Evolutionary conservation across 371 early-diverging fungal genomes (phyloP), one percentile per base, ranked within the genome.

Genomic region (Mucor sp.): DNA sequence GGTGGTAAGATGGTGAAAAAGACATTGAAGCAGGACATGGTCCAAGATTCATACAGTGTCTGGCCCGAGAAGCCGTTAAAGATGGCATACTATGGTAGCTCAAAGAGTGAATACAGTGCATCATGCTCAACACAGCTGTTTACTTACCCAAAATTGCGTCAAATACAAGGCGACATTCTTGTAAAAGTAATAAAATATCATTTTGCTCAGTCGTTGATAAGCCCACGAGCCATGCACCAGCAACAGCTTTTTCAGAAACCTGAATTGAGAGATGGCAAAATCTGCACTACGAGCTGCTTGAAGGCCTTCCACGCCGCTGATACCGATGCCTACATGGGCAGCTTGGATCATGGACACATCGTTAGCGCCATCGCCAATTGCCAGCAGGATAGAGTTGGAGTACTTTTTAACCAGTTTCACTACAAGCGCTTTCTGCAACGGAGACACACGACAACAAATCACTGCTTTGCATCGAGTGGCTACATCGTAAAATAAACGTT

Each of bases 281-380:
- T 99, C 99, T 0, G 98, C 92, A 58, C 95, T 91, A 30, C 98
- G 89, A 1, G 97, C 93, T 7, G 99, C 99, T 72, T 97, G 98
- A 44, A 96, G 85, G 19, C 99, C 99, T 76, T 99, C 99, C 66
- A 93, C 89, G 28, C 99, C 99, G 65, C 93, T 93, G 62, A 99
- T 99, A 62, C 99, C 99, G 27, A 99, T 90, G 63, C 93, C 93
- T 0, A 99, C 96, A 74, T 98, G 95, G 9, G 99, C 97, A 15
- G 94, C 94, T 77, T 95, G 94, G 58, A 99, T 93, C 99, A 99
- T 99, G 56, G 92, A 89, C 11, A 99, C 97, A 76, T 99, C 99
- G 76, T 99, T 99, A 25, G 98, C 98, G 50, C 99, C 99, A 81
- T 99, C 99, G 37, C 99, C 98, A 62, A 97, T 95, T 43, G 91